Evolutionary conservation across 371 early-diverging fungal species (phyloP).

Genomic region (Lichtheimia ornata): DNA sequence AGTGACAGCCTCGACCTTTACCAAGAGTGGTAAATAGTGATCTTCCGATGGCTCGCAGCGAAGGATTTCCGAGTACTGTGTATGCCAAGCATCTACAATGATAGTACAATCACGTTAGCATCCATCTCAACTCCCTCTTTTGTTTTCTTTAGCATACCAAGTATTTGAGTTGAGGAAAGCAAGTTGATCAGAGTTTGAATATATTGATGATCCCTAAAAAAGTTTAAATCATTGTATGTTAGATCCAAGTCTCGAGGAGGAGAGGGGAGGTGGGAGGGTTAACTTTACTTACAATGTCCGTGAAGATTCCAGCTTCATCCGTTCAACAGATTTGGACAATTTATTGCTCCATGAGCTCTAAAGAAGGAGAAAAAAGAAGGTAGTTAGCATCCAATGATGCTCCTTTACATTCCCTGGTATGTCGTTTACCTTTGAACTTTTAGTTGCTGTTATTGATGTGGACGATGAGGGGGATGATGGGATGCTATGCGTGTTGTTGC

Average conservation of each 20-base stretch:
- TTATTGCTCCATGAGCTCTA: constrained; percentile 26
- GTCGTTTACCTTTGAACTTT: constrained; percentile 19
- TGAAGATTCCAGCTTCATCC: constrained; percentile 31
- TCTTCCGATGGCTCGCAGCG: constrained; percentile 13
- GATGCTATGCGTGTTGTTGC: constrained; percentile 3
- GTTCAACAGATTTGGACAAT: constrained; percentile 35
- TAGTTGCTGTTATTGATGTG: constrained; percentile 6
- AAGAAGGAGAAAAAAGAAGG: no score
- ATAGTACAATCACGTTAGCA: no score
- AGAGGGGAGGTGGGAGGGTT: no score
- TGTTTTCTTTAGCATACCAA: constrained; percentile 20
- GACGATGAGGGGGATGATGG: background rate
- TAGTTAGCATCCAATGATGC: constrained; percentile 13
- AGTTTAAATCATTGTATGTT: no score
- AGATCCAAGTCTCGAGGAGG: no score
- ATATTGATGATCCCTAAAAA: constrained; percentile 28
- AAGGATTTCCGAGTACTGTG: constrained; percentile 13
- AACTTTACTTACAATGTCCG: constrained; percentile 22
- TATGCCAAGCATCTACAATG: constrained; percentile 27
- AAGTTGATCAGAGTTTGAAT: constrained; percentile 28
- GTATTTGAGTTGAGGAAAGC: constrained; percentile 23
- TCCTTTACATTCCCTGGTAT: background rate
- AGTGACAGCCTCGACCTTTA: constrained; percentile 17
- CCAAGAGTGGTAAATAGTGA: constrained; percentile 14
- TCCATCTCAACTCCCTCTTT: background rate